Percentiles rank a stretch among this genome's conserved stretches.
These are phyloP conservation scores for Lactarius evosmus DNA, from an alignment of 768 basidiomycete species.

Conservation along the genomic window DNA sequence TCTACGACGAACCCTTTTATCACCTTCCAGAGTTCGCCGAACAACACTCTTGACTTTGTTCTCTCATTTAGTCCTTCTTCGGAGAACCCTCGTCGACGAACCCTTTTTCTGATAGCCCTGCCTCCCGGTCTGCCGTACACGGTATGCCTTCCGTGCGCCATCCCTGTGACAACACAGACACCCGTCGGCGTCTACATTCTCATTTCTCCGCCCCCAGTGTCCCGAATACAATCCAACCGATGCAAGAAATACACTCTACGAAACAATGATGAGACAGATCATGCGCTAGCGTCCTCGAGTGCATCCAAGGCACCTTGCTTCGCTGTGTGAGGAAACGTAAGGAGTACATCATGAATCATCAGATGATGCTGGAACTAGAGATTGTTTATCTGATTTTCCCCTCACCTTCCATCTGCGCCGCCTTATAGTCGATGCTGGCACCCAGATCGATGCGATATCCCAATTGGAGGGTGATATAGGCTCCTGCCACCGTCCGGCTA, in stretches of 20 bases:
- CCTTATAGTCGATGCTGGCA: constrained; percentile 8
- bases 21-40: no score
- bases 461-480: constrained; percentile 13
- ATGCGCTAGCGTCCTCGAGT: background rate
- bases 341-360: background rate
- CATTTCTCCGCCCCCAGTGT: no score
- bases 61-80: background rate
- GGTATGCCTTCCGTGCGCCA: background rate
- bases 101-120: background rate
- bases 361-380: background rate
- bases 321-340: constrained; percentile 1
- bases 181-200: no score
- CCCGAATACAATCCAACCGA: no score
- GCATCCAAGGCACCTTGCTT: constrained; percentile 9
- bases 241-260: background rate
- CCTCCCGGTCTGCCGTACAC: background rate
- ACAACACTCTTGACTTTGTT: background rate
- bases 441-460: background rate
- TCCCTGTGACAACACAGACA: background rate
- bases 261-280: background rate
- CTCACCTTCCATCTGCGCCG: constrained; percentile 14
- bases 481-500: constrained; percentile 3
- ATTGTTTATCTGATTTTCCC: background rate
- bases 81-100: background rate
- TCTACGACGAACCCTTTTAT: no score